Evolutionary conservation across 495 filamentous ascomycete genomes (phyloP).

Genomic region (Penicillium bovifimosum): DNA sequence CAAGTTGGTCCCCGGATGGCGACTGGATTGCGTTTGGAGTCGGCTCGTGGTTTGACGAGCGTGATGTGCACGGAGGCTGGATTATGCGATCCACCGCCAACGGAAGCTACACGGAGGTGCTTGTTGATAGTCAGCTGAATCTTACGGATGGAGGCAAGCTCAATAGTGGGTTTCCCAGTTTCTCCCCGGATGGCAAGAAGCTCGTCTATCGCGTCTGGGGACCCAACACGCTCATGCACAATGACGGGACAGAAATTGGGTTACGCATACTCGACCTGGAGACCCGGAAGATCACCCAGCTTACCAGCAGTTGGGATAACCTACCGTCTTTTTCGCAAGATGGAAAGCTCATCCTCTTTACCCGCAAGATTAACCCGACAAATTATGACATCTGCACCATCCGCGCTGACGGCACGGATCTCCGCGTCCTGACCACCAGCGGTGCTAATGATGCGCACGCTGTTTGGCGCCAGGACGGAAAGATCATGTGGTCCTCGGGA

Average conservation of each 20-base stretch:
- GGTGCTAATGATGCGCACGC: slow-evolving; percentile 40
- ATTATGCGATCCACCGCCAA: slow-evolving; percentile 20
- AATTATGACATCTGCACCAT: slow-evolving; percentile 39
- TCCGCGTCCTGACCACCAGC: slow-evolving; percentile 28
- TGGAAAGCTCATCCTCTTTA: slow-evolving; percentile 28
- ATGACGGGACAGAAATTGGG: slow-evolving; percentile 19
- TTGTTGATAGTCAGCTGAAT: slow-evolving; percentile 13
- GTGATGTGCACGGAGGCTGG: slow-evolving; percentile 18
- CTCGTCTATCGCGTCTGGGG: slow-evolving; percentile 32
- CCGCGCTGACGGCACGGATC: slow-evolving; percentile 30
- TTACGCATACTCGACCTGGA: slow-evolving; percentile 26
- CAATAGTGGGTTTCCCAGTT: slow-evolving; percentile 29
- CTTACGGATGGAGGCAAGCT: slow-evolving; percentile 9
- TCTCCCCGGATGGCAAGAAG: slow-evolving; percentile 25
- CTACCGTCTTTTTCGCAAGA: slow-evolving; percentile 28
- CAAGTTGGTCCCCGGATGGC: slow-evolving; percentile 27
- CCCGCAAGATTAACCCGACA: slow-evolving; percentile 21
- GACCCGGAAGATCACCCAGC: slow-evolving; percentile 16
- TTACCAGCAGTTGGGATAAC: slow-evolving; percentile 31
- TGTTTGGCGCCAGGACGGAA: slow-evolving; percentile 35
- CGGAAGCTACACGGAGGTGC: slow-evolving; percentile 19
- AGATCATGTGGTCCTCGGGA: slow-evolving; percentile 28
- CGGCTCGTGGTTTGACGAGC: slow-evolving; percentile 28
- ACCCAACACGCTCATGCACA: slow-evolving; percentile 4
- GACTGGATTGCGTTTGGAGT: slow-evolving; percentile 29